Base-by-base conservation (phyloP, 75 land plant genomes). In the Adiantum capillusveneris region DNA sequence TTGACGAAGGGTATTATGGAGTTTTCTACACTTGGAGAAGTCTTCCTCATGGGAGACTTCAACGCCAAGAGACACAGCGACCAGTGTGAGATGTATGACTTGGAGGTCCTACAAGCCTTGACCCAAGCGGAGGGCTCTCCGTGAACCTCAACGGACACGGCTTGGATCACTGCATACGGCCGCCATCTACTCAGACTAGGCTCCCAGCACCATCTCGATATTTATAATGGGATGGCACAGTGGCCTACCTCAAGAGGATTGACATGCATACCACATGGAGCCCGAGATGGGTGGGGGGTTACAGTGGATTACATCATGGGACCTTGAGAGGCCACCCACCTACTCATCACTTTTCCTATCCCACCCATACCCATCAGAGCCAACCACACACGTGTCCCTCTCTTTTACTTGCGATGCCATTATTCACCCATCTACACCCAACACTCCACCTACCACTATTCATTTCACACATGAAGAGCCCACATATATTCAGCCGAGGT, bases 21-120 rank as follows among this genome's bases (percentile, higher is more conserved):
- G n/a, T 20, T 1, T 3, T 46, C 49, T 14, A 46, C 49, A 46
- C 49, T 6, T 46, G 6, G 49, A 6, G 49, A 46, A 46, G 49
- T 46, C 49, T 20, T 46, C 49, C 49, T 46, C 49, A 46, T 46
- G 17, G 49, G 21, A 46, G 49, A 46, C 49, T 46, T 46, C 49
- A 46, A n/a, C 49, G 6, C n/a, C 17, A 7, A 14, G 14, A 46
- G 5, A 46, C 49, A 17, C 3, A 46, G 49, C 14, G 14, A 20
- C 12, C 21, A 46, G 5, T 46, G 49, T 17, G 49, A 46, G 49
- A 17, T 17, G 14, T 46, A 46, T 46, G 49, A 46, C 49, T 3
- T 46, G 17, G 49, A 46, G 49, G 49, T 3, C 2, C 49, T 46
- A 46, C 21, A 46, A 6, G 14, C n/a, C n/a, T n/a, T n/a, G n/a